Base-by-base conservation (phyloP, 176 grass and related monocot species). In the Stipa capillata region DNA sequence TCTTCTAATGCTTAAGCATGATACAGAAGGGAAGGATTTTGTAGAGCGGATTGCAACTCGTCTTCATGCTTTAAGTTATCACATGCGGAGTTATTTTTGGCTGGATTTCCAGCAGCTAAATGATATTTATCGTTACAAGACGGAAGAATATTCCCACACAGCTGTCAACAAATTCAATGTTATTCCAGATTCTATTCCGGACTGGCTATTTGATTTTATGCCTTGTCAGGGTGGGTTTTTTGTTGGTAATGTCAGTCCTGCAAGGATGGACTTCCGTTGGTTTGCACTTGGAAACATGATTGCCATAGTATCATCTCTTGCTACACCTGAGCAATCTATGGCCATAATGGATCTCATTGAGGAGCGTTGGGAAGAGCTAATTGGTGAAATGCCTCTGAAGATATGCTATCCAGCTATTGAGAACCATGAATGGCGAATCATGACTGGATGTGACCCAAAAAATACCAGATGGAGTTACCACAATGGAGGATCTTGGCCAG, bases 261-360 rank as follows among this genome's bases (percentile, higher is more conserved):
- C 85, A 37, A 87, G 81, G 81, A 91, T 91, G 89, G 89, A 91
- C 58, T 91, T 91, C 41, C 69, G 89, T 48, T 91, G 89, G 89
- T 91, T 91, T 81, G 75, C 81, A 7, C 77, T 91, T 21, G 89
- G 89, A 65, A 91, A 91, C 66, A 88, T 82, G 59, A 79, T 91
- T 65, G 89, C 89, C 15, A 91, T 91, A 76, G 23, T 91, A 51
- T 87, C 89, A 51, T 87, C 85, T 24, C 89, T 91, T 66, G 85
- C 85, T 8, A 91, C 85, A 39, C 85, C 72, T 35, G 89, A 91
- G 41, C 89, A 91, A 77, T 79, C 85, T 52, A 55, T 32, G 2
- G 89, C 89, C 10, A 91, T 91, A 65, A 91, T 91, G 89, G 89
- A 87, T 84, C 85, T 91, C 47, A 87, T 91, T 66, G 89, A 91